phyloP scores from a whole-genome alignment of 495 filamentous ascomycete species.

The Penicillium ucsense region DNA sequence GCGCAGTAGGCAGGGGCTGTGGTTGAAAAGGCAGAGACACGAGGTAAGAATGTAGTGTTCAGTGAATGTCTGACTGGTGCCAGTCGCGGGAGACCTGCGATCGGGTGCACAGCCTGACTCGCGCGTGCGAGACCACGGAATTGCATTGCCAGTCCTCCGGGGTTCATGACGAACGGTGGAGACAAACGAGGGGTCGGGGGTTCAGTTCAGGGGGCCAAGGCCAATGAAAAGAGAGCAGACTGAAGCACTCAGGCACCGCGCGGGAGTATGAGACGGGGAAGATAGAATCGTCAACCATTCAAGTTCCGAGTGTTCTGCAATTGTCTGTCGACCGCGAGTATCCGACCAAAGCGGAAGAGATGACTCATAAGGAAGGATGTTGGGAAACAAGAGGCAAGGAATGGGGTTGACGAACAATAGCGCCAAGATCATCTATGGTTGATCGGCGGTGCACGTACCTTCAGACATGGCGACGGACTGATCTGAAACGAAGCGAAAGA shows the following conservation, averaged over 20 bases:
- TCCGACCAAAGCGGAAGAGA: background rate
- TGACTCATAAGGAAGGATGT: background rate
- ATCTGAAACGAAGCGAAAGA: background rate
- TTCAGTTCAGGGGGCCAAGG: background rate
- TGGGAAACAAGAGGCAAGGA: background rate
- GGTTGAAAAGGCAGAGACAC: slow-evolving; percentile 12
- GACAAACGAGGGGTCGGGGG: slow-evolving; percentile 1
- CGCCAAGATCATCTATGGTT: slow-evolving; percentile 7
- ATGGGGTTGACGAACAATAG: slow-evolving; percentile 4
- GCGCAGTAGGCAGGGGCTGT: slow-evolving; percentile 14
- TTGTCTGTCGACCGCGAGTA: slow-evolving; percentile 2
- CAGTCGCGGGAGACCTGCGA: background rate
- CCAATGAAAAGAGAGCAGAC: slow-evolving; percentile 1
- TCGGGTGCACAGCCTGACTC: background rate
- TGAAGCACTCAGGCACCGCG: background rate
- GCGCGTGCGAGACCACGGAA: slow-evolving; percentile 8
- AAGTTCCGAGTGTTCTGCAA: background rate
- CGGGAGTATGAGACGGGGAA: background rate
- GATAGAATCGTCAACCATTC: too few species aligned
- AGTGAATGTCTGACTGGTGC: background rate
- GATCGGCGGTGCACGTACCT: slow-evolving; percentile 11
- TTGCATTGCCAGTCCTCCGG: slow-evolving; percentile 14
- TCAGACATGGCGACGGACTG: slow-evolving; percentile 4
- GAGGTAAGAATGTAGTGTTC: background rate
- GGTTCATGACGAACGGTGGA: slow-evolving; percentile 16